Evolutionary conservation across 352 stramenopile species (phyloP).

Genomic region (Globisporangium iwayamae): DNA sequence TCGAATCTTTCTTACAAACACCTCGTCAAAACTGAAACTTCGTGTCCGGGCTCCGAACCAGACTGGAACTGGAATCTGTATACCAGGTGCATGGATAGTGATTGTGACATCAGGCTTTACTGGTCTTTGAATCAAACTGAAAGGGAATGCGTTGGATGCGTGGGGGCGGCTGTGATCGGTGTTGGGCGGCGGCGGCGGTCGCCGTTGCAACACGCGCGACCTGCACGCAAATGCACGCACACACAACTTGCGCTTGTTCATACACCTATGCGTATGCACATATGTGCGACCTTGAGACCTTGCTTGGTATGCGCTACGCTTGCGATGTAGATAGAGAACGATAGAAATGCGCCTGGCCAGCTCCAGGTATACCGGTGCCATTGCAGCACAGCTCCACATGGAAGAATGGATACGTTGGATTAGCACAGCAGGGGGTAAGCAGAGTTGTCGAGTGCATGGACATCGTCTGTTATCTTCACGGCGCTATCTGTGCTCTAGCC

Average conservation of each 20-base stretch:
- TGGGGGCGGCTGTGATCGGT: not conserved
- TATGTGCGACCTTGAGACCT: not conserved
- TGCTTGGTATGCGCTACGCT: not conserved
- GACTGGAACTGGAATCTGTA: not conserved
- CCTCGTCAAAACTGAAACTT: too few relatives aligned
- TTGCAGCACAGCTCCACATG: not conserved
- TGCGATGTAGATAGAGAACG: not conserved
- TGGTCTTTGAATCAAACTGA: slow-evolving; percentile 1
- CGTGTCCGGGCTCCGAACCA: too few relatives aligned
- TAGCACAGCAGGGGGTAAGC: not conserved
- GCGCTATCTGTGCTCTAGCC: not conserved
- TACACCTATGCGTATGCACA: not conserved
- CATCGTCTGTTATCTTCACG: not conserved
- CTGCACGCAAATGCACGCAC: not conserved
- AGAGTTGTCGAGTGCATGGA: too few relatives aligned
- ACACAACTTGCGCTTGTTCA: not conserved
- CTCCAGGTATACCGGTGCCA: not conserved
- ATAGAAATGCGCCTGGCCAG: not conserved
- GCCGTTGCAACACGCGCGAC: not conserved
- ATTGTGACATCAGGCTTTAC: not conserved
- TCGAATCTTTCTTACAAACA: not conserved
- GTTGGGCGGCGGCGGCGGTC: not conserved
- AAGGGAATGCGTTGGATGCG: not conserved
- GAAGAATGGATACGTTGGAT: not conserved
- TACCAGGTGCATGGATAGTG: not conserved